Conservation (phyloP, 768 basidiomycete species). For the Phylloporus sp. region DNA sequence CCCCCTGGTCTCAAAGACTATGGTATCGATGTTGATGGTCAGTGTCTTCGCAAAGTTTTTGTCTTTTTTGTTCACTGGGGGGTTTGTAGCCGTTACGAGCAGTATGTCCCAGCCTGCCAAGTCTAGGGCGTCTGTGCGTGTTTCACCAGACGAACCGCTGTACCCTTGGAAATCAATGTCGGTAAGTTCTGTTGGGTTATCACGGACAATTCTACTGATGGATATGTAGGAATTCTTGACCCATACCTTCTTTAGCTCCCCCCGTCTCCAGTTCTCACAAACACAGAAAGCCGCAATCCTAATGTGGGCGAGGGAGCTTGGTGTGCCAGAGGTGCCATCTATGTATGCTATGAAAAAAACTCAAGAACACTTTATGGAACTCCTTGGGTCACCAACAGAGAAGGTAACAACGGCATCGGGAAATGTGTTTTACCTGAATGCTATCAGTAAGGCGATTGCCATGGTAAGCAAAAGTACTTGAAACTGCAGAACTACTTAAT, state of each 20-base stretch:
- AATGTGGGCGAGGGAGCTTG: slow-evolving; percentile 24
- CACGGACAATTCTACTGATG: background rate
- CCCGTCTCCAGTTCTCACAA: slow-evolving; percentile 26
- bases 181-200: background rate
- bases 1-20: background rate
- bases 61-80: background rate
- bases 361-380: slow-evolving; percentile 13
- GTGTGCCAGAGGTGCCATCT: slow-evolving; percentile 25
- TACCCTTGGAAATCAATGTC: slow-evolving; percentile 1
- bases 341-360: slow-evolving; percentile 20
- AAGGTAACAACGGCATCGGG: slow-evolving; percentile 18
- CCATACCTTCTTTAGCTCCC: slow-evolving; percentile 29
- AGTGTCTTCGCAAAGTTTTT: no score
- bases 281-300: slow-evolving; percentile 28
- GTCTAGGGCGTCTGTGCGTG: background rate
- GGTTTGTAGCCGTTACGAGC: background rate
- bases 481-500: no score
- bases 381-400: slow-evolving; percentile 21
- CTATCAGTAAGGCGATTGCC: slow-evolving; percentile 9
- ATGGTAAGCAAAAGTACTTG: slow-evolving; percentile 8
- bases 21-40: background rate
- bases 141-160: background rate
- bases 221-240: slow-evolving; percentile 27
- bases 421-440: slow-evolving; percentile 27
- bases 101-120: background rate